A percentile compares a stretch with the other conserved stretches of the same genome.
These are phyloP conservation scores for Cladophialophora chaetospira DNA, from an alignment of 2,329 filamentous ascomycete species.

Conservation along the genomic window DNA sequence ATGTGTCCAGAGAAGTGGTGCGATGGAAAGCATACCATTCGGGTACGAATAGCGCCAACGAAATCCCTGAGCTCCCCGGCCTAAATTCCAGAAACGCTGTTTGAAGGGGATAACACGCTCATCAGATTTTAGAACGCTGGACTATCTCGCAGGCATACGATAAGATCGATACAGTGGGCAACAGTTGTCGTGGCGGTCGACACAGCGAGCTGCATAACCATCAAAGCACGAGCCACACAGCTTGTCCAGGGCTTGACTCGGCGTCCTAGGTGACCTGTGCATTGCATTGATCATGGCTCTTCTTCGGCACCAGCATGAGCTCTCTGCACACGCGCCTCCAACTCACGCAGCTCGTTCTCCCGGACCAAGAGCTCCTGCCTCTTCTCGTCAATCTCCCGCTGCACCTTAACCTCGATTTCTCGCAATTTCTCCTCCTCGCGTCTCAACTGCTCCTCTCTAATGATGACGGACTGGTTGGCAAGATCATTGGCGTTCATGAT, in stretches of 20 bases:
- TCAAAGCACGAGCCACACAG: too few species aligned
- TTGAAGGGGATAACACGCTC: too few species aligned
- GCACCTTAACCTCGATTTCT: slow-evolving; percentile 99
- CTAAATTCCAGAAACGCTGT: too few species aligned
- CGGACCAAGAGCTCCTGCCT: slow-evolving; percentile 95
- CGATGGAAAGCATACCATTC: slow-evolving; percentile 53
- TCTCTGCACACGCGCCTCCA: slow-evolving; percentile 94
- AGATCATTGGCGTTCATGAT: slow-evolving; percentile 98
- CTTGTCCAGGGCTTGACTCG: too few species aligned
- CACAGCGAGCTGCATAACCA: too few species aligned
- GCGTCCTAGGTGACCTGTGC: too few species aligned
- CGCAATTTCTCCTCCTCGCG: slow-evolving; percentile 99
- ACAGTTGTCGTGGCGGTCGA: too few species aligned
- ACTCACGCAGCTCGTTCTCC: slow-evolving; percentile 97
- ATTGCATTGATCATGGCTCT: too few species aligned
- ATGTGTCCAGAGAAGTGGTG: slow-evolving; percentile 48
- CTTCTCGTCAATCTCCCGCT: slow-evolving; percentile 99
- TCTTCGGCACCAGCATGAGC: slow-evolving; percentile 67
- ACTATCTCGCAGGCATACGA: too few species aligned
- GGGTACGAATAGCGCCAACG: slow-evolving; percentile 41
- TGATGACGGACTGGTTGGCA: slow-evolving; percentile 91
- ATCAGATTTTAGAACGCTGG: too few species aligned
- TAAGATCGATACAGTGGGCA: too few species aligned
- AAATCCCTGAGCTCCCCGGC: too few species aligned
- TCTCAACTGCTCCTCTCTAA: slow-evolving; percentile 99